Evolutionary conservation across 176 grass and related monocot genomes (phyloP).

Genomic region (Poa annua): DNA sequence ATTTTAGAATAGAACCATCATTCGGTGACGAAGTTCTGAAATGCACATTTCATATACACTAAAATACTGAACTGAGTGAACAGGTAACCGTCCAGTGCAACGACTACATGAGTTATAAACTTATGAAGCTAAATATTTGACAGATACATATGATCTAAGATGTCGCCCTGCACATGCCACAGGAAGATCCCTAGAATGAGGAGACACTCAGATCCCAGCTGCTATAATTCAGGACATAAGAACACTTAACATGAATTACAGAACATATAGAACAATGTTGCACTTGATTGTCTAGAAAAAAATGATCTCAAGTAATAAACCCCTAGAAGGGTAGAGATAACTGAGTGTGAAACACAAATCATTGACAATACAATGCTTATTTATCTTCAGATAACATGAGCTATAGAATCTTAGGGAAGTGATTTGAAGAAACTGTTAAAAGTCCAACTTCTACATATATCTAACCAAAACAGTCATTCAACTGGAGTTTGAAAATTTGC

Average conservation of each 20-base stretch:
- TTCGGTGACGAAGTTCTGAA: neutral
- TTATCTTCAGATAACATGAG: neutral
- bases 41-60: neutral
- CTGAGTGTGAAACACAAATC: neutral
- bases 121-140: constrained; percentile 32
- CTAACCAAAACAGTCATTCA: neutral
- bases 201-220: neutral
- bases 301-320: neutral
- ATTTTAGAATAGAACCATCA: neutral
- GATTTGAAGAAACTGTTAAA: neutral
- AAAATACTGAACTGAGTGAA: neutral
- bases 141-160: neutral
- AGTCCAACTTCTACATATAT: neutral
- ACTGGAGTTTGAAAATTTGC: neutral
- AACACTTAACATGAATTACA: constrained; percentile 3
- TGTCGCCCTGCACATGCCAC: constrained; percentile 11
- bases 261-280: constrained; percentile 6
- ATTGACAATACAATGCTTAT: neutral
- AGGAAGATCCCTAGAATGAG: neutral
- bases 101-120: constrained; percentile 23
- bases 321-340: neutral
- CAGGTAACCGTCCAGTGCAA: neutral
- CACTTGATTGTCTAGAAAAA: neutral
- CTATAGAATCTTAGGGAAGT: neutral
- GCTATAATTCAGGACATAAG: neutral